Evolutionary conservation across 257 asterid genomes (phyloP).

Genomic region (Jacaranda mimosifolia): DNA sequence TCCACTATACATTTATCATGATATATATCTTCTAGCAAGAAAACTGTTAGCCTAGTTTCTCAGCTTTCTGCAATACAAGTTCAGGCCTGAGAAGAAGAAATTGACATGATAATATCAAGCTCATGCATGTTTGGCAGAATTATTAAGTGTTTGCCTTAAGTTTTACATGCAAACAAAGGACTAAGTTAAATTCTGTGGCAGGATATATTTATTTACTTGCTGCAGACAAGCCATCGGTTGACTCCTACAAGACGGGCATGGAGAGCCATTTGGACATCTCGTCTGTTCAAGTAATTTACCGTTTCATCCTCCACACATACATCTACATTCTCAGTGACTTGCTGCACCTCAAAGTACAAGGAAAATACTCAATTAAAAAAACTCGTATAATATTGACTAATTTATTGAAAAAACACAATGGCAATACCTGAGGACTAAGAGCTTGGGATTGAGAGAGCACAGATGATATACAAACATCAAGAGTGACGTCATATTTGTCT

Average conservation of each 20-base stretch:
- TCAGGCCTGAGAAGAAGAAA: too few relatives aligned
- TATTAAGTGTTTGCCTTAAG: too few relatives aligned
- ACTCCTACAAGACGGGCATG: conserved; percentile 81
- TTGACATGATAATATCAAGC: too few relatives aligned
- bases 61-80: too few relatives aligned
- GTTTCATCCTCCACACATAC: conserved; percentile 87
- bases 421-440: conserved; percentile 60
- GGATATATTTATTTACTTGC: conserved; percentile 55
- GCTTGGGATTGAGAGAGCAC: conserved; percentile 67
- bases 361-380: neutral
- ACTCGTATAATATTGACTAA: neutral
- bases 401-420: neutral
- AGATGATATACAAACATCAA: conserved; percentile 81
- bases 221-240: conserved; percentile 76
- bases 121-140: too few relatives aligned
- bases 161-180: too few relatives aligned
- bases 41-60: too few relatives aligned
- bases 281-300: conserved; percentile 71
- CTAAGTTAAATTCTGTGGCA: neutral
- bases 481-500: conserved; percentile 82
- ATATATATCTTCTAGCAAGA: too few relatives aligned
- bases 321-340: conserved; percentile 62
- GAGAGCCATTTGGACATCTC: conserved; percentile 70
- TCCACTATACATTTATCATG: too few relatives aligned
- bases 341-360: conserved; percentile 48